Conservation (phyloP, 169 alveolate genomes). For the Amoebophrya sp. region DNA sequence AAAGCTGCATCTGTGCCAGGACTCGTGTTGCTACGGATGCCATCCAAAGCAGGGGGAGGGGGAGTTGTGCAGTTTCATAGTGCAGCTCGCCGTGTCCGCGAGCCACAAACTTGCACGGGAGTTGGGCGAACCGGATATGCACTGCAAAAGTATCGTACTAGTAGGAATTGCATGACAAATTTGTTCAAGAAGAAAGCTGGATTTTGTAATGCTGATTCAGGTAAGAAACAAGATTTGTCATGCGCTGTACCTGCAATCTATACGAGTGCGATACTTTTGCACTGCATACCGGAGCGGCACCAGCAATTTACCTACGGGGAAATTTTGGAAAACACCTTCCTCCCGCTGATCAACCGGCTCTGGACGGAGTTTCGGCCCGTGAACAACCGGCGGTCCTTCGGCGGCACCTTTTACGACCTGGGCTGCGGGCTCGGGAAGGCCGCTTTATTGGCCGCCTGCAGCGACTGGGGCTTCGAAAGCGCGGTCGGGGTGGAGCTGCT, state of each 20-base stretch:
- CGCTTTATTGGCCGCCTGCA: neutral
- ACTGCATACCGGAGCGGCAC: neutral
- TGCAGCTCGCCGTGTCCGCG: too few relatives aligned
- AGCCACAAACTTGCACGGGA: too few relatives aligned
- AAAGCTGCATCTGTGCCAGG: too few relatives aligned
- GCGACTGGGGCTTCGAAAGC: neutral
- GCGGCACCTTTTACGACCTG: neutral
- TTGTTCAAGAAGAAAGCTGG: neutral
- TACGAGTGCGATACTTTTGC: neutral
- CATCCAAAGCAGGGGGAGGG: too few relatives aligned
- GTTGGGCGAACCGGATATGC: neutral
- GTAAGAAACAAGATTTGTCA: neutral
- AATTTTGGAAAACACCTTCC: neutral
- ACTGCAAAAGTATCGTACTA: too few relatives aligned
- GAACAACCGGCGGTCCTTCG: neutral
- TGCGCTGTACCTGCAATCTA: neutral
- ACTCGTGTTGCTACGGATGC: too few relatives aligned
- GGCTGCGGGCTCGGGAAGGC: neutral
- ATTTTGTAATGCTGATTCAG: neutral
- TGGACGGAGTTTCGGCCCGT: neutral
- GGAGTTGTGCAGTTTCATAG: too few relatives aligned
- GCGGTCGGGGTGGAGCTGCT: neutral
- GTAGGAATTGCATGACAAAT: too few relatives aligned
- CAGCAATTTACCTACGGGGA: neutral
- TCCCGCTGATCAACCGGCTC: neutral